Evolutionary conservation across 106 monocot genomes (phyloP).

Genomic region (Gastrodia elata): DNA sequence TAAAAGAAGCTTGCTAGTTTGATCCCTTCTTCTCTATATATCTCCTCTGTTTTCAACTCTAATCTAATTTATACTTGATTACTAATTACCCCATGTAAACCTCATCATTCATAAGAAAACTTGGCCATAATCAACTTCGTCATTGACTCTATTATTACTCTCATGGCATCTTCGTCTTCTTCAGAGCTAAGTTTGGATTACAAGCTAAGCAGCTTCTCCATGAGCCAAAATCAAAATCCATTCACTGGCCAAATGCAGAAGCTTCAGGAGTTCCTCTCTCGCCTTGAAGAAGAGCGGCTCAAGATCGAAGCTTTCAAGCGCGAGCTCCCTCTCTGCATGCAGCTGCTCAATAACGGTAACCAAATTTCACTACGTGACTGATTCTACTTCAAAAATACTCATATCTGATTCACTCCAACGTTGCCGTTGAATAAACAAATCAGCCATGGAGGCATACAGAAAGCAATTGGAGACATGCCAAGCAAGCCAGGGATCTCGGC

Average conservation of each 20-base stretch:
- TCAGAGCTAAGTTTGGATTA: slow-evolving; percentile 67
- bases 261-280: slow-evolving; percentile 60
- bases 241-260: slow-evolving; percentile 22
- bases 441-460: slow-evolving; percentile 73
- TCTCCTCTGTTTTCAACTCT: neutral
- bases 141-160: neutral
- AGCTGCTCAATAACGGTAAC: slow-evolving; percentile 83
- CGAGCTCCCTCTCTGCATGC: slow-evolving; percentile 92
- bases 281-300: slow-evolving; percentile 72
- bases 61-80: no score
- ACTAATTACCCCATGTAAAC: neutral
- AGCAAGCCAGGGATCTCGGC: slow-evolving; percentile 16
- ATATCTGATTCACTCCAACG: neutral
- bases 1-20: slow-evolving; percentile 26
- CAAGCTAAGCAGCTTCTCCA: slow-evolving; percentile 32
- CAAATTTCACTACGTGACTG: neutral
- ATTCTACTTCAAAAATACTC: neutral
- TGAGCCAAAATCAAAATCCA: slow-evolving; percentile 13
- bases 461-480: slow-evolving; percentile 44
- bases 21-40: slow-evolving; percentile 17
- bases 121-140: neutral
- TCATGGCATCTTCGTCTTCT: slow-evolving; percentile 49
- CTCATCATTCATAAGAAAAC: neutral
- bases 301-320: slow-evolving; percentile 95
- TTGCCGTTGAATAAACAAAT: neutral